Evolutionary conservation across 495 filamentous ascomycete genomes (phyloP), one percentile per base, ranked within the genome.

Genomic region (Penicillium cosmopolitanum): DNA sequence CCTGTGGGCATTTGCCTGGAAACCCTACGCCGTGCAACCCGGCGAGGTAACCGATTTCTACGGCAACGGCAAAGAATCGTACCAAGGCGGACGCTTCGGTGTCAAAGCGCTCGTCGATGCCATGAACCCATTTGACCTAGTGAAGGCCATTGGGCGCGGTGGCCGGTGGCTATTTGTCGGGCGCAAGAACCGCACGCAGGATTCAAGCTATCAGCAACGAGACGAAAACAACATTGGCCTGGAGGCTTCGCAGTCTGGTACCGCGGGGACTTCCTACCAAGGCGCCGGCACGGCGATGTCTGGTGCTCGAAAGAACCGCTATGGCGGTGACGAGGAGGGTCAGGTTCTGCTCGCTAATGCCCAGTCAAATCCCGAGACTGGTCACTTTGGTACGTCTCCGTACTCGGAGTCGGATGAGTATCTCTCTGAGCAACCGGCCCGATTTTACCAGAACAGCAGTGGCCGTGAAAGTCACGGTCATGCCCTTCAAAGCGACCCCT

Each of bases 81-180:
- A 88, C 61, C 69, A 81, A 56, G 89, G 89, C 16, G 89, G 91
- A 5, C 79, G 78, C 21, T 74, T 84, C 15, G 90, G 89, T 18
- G 56, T 84, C 36, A 80, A 76, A 58, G 89, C 90, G 11, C 73
- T 94, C 4, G 65, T 78, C 18, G 87, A 94, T 60, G 87, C 91
- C 5, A 84, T 95, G 75, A 96, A 96, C 66, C 82, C 90, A 18
- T 89, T 91, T 84, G 93, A 97, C 67, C 80, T 96, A 40, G 64
- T 93, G 55, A 94, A 92, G 73, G 89, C 89, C 10, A 81, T 89
- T 36, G 88, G 86, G 8, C 84, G 93, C 21, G 87, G 89, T 21
- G 87, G 91, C 61, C 83, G 86, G 60, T 97, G 93, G 93, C 71
- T 95, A 16, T 85, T 92, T 47, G 85, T 92, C 10, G 91, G 93